Evolutionary conservation across 2,329 filamentous ascomycete genomes (phyloP), one percentile per base, ranked within the genome.

Genomic region (Ascochyta koolunga): DNA sequence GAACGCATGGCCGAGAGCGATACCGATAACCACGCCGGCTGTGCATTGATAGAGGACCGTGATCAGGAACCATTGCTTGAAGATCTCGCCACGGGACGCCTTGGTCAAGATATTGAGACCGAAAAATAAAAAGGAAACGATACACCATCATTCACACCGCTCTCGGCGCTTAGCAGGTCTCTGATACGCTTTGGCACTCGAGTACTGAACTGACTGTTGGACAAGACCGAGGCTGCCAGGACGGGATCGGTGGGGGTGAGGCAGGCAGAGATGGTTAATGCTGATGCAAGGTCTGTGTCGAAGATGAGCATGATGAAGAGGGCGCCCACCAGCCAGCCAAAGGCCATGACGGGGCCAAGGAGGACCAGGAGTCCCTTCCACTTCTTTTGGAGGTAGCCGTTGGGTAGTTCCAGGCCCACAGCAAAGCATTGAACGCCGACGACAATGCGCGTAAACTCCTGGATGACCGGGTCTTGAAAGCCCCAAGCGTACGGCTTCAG

Each of bases 171-270:
- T 9, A 85, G 72, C 41, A 85, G 68, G 61, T 83, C 74, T 36
- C 78, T 78, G 37, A 85, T 67, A 4, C 82, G 74, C 52, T 76
- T 78, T 0, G 82, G 83, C 1, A 85, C 78, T 13, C 83, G 66
- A 1, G 73, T 72, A 48, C 79, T 81, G 71, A 85, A 85, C 42
- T 77, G 79, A 25, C 78, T 80, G 59, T 83, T 81, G 2, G 77
- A 77, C 11, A 85, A 72, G 2, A 85, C 82, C 19, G 76, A 80
- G 3, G 82, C 80, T 1, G 82, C 80, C 11, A 85, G 71, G 0
- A 85, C 81, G 0, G 82, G 82, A 68, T 85, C 83, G 0, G 83
- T 85, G 1, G 82, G 83, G 0, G 82, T 83, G 2, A 85, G 73
- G 60, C 82, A 84, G 3, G 83, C 83, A 0, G 78, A 79, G 21